Conservation (phyloP, 2,329 filamentous ascomycete species). For the Thielaviopsis euricoi region DNA sequence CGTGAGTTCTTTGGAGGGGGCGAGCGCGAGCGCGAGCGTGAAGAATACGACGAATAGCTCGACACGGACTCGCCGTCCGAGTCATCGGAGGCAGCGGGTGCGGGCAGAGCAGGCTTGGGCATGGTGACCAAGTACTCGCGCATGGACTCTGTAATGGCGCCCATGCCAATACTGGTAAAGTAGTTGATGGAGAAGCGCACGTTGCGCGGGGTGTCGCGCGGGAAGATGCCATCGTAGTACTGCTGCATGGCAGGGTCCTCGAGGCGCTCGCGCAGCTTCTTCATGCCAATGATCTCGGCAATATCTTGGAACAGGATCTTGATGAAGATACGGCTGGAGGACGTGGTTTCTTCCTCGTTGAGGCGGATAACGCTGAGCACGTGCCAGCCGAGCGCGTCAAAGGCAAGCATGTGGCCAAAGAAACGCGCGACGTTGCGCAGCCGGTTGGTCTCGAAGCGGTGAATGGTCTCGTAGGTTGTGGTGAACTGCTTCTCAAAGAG, state of each 20-base stretch:
- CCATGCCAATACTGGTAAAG: constrained; percentile 96
- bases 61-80: constrained; percentile 58
- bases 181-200: constrained; percentile 98
- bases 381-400: constrained; percentile 86
- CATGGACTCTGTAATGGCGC: constrained; percentile 86
- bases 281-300: constrained; percentile 69
- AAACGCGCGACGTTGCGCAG: constrained; percentile 89
- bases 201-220: constrained; percentile 73
- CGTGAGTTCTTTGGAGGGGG: too few species aligned
- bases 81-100: constrained; percentile 37
- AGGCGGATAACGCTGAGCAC: constrained; percentile 70
- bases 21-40: constrained; percentile 30
- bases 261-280: constrained; percentile 59
- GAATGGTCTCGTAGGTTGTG: constrained; percentile 94
- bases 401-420: constrained; percentile 79
- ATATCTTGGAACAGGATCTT: constrained; percentile 95
- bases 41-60: constrained; percentile 53
- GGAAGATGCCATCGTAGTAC: constrained; percentile 74
- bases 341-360: constrained; percentile 94
- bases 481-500: constrained; percentile 80
- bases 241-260: constrained; percentile 63
- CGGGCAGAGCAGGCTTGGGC: constrained; percentile 65
- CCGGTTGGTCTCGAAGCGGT: constrained; percentile 90
- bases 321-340: constrained; percentile 92
- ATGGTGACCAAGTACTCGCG: constrained; percentile 78